Percentiles rank a stretch among this genome's conserved stretches.
phyloP scores from a whole-genome alignment of 345 rosid genomes.

The Citrus medica region DNA sequence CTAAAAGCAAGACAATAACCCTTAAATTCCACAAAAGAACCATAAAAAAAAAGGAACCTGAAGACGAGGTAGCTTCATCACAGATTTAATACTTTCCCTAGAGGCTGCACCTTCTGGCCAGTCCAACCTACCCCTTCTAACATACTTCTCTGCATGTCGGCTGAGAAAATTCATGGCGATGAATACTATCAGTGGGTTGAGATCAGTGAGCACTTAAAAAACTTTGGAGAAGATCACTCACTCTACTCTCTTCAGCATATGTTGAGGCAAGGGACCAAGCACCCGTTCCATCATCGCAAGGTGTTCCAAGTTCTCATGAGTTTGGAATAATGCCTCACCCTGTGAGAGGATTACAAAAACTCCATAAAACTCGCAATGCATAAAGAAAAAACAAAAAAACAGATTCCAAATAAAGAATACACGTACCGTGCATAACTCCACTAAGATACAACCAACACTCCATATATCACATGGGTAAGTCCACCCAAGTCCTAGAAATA shows the following conservation, averaged over 20 bases:
- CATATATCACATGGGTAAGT: constrained; percentile 89
- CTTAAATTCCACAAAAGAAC: background rate
- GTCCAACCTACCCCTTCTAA: constrained; percentile 76
- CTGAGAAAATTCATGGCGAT: constrained; percentile 26
- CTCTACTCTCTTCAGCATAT: constrained; percentile 76
- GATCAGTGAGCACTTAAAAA: background rate
- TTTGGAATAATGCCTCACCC: constrained; percentile 96
- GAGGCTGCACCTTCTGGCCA: constrained; percentile 93
- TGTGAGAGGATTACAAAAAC: background rate
- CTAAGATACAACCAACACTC: constrained; percentile 84
- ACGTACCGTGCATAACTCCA: constrained; percentile 85
- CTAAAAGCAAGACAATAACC: background rate
- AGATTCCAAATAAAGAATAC: background rate
- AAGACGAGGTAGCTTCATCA: constrained; percentile 66
- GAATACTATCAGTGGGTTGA: background rate
- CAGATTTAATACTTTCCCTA: constrained; percentile 79
- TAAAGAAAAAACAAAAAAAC: background rate
- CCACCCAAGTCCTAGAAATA: constrained; percentile 72
- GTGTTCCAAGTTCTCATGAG: constrained; percentile 89
- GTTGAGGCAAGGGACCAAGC: constrained; percentile 68
- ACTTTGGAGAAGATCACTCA: constrained; percentile 19
- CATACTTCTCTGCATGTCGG: constrained; percentile 75
- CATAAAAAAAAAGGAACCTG: constrained; percentile 39
- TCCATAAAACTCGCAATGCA: background rate
- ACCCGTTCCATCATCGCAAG: constrained; percentile 95